Evolutionary conservation across 805 yeast genomes (phyloP), one percentile per base, ranked within the genome.

Genomic region (Lachancea mirantina): DNA sequence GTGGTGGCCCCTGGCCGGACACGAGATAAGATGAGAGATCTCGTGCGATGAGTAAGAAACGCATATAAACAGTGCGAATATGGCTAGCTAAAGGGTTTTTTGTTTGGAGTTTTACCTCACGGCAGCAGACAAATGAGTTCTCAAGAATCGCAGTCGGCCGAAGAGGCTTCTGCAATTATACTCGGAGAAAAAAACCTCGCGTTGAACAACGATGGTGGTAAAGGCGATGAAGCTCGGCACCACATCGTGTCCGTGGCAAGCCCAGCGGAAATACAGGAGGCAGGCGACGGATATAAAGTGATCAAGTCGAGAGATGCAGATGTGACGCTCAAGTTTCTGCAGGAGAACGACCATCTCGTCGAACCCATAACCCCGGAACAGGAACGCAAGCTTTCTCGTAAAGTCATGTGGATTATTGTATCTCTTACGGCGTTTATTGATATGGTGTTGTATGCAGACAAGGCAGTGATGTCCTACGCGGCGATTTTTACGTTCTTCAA

Each of bases 401-500:
- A 68, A 40, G 61, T 68, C 4, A 37, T 54, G 8, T 55, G 52
- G 52, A 46, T 58, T 21, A 58, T 63, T 4, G 54, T 67, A 17
- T 51, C 65, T 0, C 46, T 66, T 17, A 57, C 62, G 2, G 58
- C 64, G 33, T 26, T 62, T 10, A 61, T 69, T 16, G 62, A 68
- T 47, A 42, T 64, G 36, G 41, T 66, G n/a, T 50, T 70, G 34
- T 71, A 65, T 44, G 62, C 70, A 49, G 78, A 72, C 48, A 73
- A 73, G 42, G 72, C 71, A 3, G 65, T 74, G 3, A 42, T 71
- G 26, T 62, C 72, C 0, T 73, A 68, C 43, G 62, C 70, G 10
- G 58, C 74, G 1, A 59, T 71, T 30, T 57, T 71, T 32, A 76
- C 67, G 1, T 50, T 73, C 17, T 69, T 61, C 51, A 63, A 56